Percentiles rank a stretch among this genome's conserved stretches.
Conservation (phyloP, 345 rosid genomes). For the Nasturtium officinale region DNA sequence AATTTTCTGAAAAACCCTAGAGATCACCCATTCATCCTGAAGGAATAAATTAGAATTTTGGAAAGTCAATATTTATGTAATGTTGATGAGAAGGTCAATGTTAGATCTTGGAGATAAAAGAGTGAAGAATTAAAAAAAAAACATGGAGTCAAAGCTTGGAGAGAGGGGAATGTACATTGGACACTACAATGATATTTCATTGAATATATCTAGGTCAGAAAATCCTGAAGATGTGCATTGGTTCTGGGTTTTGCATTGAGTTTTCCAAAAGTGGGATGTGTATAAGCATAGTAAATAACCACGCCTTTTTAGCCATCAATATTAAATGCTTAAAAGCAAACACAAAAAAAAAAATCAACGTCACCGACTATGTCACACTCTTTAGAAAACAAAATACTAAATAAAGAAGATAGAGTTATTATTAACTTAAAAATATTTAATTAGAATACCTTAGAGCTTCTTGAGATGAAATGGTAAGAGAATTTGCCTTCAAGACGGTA, state of each 20-base stretch:
- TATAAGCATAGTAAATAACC: conserved; percentile 32
- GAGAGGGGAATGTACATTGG: conserved; percentile 29
- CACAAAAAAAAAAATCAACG: conserved; percentile 19
- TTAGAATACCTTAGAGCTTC: conserved; percentile 71
- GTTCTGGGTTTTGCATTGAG: conserved; percentile 33
- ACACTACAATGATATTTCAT: neutral
- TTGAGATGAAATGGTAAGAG: conserved; percentile 79
- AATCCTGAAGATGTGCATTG: conserved; percentile 33
- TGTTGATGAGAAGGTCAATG: conserved; percentile 9
- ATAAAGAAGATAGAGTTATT: neutral
- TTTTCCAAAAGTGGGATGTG: conserved; percentile 34
- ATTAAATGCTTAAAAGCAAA: conserved; percentile 34
- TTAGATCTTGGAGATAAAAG: conserved; percentile 15
- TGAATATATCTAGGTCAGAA: conserved; percentile 37
- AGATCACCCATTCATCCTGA: conserved; percentile 97
- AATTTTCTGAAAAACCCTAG: conserved; percentile 83
- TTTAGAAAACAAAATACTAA: neutral
- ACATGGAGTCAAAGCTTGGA: conserved; percentile 26
- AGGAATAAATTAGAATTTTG: neutral
- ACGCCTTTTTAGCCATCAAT: conserved; percentile 38
- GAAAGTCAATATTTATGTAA: neutral
- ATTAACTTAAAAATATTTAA: neutral
- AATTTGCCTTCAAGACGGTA: conserved; percentile 96
- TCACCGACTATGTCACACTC: conserved; percentile 40
- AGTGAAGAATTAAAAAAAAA: neutral